Conservation (phyloP, 169 alveolate species). For the Theileria parva region DNA sequence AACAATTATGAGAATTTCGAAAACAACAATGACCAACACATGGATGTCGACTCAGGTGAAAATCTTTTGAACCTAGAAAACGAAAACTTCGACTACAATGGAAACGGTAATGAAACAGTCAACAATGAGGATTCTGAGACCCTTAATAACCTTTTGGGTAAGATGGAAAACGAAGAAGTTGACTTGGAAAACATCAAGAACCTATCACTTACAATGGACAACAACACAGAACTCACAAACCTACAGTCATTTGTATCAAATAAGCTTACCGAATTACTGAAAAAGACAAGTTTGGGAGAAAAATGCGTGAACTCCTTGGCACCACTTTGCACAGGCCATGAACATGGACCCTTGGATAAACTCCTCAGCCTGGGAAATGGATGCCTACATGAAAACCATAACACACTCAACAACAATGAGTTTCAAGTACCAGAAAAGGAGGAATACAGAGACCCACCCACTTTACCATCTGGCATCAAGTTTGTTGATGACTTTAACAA, state of each 20-base stretch:
- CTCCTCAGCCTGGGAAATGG: conserved; percentile 26
- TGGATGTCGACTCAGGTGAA: background rate
- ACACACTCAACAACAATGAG: conserved; percentile 29
- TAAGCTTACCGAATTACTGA: conserved; percentile 35
- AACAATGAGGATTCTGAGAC: background rate
- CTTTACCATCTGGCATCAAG: conserved; percentile 66
- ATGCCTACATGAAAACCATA: background rate
- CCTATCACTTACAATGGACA: conserved; percentile 25
- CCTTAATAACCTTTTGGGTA: background rate
- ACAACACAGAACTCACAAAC: conserved; percentile 28
- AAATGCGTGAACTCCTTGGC: conserved; percentile 40
- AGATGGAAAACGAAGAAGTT: conserved; percentile 8
- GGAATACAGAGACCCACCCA: conserved; percentile 39
- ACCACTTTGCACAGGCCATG: conserved; percentile 23
- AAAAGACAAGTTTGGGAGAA: conserved; percentile 21
- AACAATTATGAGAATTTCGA: conserved; percentile 7
- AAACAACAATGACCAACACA: conserved; percentile 16
- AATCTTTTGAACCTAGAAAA: background rate
- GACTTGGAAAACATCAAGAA: conserved; percentile 19
- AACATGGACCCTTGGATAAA: conserved; percentile 26
- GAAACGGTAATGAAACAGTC: background rate
- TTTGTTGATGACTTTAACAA: conserved; percentile 58
- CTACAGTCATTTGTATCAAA: conserved; percentile 46
- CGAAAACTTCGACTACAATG: conserved; percentile 18
- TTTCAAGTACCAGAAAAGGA: conserved; percentile 45